Conservation (phyloP, 495 filamentous ascomycete genomes). For the Gamarada debralockiae region DNA sequence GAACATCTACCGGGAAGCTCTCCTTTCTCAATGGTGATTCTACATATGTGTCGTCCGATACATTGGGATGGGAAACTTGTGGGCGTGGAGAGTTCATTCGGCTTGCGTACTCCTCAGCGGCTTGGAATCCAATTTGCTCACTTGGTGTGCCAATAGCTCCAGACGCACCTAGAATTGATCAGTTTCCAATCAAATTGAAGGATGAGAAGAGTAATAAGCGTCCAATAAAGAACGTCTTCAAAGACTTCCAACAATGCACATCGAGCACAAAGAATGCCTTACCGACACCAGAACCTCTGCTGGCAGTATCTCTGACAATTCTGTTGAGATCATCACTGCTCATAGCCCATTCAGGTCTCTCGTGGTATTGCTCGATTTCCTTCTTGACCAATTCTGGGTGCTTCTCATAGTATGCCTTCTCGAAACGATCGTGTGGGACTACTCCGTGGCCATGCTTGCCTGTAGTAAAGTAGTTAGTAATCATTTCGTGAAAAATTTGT, state of each 20-base stretch:
- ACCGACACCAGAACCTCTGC: slow-evolving; percentile 58
- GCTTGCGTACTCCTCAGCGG: slow-evolving; percentile 71
- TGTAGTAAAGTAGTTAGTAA: slow-evolving; percentile 69
- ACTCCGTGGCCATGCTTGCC: slow-evolving; percentile 78
- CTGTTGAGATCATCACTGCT: slow-evolving; percentile 90
- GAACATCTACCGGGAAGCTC: slow-evolving; percentile 38
- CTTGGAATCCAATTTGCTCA: slow-evolving; percentile 77
- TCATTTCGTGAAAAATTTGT: slow-evolving; percentile 27
- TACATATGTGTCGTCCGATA: slow-evolving; percentile 42
- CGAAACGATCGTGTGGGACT: slow-evolving; percentile 64
- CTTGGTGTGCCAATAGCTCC: slow-evolving; percentile 60
- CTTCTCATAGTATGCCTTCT: slow-evolving; percentile 85
- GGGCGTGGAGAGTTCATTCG: slow-evolving; percentile 63
- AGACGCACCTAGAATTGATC: slow-evolving; percentile 42
- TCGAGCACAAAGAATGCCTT: slow-evolving; percentile 14
- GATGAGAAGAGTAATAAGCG: slow-evolving; percentile 29
- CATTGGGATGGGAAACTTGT: slow-evolving; percentile 40
- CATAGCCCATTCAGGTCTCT: slow-evolving; percentile 76
- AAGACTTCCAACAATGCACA: not conserved
- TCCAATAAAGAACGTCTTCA: slow-evolving; percentile 20
- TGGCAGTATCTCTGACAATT: slow-evolving; percentile 72
- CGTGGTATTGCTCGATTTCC: slow-evolving; percentile 54
- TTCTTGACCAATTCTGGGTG: slow-evolving; percentile 78
- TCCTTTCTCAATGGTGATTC: slow-evolving; percentile 41
- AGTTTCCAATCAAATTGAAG: slow-evolving; percentile 6